These are phyloP conservation scores for Apophysomyces sp. DNA, from an alignment of 371 early-diverging fungal genomes.

Conservation along the genomic window DNA sequence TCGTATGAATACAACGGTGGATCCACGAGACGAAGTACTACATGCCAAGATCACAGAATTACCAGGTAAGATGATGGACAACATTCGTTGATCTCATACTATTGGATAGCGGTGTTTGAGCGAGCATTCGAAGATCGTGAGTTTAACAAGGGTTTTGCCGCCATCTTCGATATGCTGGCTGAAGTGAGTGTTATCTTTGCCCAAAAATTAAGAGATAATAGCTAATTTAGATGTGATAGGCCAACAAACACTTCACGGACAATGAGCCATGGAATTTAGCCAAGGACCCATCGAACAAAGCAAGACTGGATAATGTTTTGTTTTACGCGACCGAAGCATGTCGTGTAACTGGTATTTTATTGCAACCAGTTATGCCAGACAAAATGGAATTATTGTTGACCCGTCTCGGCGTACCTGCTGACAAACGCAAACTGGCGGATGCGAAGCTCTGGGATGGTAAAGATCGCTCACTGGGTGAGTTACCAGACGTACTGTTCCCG, in stretches of 20 bases:
- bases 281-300: slow-evolving; percentile 26
- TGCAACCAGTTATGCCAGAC: slow-evolving; percentile 89
- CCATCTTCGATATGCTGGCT: slow-evolving; percentile 55
- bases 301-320: slow-evolving; percentile 59
- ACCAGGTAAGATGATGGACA: slow-evolving; percentile 41
- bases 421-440: slow-evolving; percentile 54
- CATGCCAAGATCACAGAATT: slow-evolving; percentile 31
- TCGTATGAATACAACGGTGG: slow-evolving; percentile 11
- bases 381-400: slow-evolving; percentile 69
- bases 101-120: slow-evolving; percentile 24
- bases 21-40: slow-evolving; percentile 38
- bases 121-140: slow-evolving; percentile 43
- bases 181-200: slow-evolving; percentile 35
- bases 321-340: slow-evolving; percentile 77
- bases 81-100: neutral
- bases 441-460: slow-evolving; percentile 26
- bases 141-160: slow-evolving; percentile 51
- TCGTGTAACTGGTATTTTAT: slow-evolving; percentile 70
- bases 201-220: neutral
- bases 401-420: slow-evolving; percentile 48
- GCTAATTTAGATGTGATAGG: slow-evolving; percentile 23
- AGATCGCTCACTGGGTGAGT: slow-evolving; percentile 13
- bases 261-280: slow-evolving; percentile 83
- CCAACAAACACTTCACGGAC: slow-evolving; percentile 75
- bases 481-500: slow-evolving; percentile 20